Base-by-base conservation (phyloP, 2,329 filamentous ascomycete genomes). In the Ophiostoma perfectum region DNA sequence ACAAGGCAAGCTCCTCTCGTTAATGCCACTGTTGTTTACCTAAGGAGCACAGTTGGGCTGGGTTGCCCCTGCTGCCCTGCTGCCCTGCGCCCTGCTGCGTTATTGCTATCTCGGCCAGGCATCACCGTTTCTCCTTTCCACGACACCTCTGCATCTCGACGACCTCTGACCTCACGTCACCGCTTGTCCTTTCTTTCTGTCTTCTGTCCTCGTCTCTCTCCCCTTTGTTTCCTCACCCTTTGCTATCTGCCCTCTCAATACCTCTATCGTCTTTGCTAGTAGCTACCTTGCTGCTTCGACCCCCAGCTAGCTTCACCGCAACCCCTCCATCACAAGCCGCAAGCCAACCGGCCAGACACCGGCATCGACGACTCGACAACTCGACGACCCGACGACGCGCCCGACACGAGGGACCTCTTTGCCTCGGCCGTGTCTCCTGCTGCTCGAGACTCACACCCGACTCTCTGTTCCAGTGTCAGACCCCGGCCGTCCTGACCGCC, bases 101-200 rank as follows among this genome's bases (percentile, higher is more conserved):
- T 55, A 27, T 55, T 41, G 38, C 64, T 66, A 63, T 66, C 67
- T 64, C 52, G 49, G 65, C 68, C 65, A 67, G 68, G 68, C 68
- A 67, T 67, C 68, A 69, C 65, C 65, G 47, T 67, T 69, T 69
- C 55, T 60, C 55, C 55, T 60, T 60, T 60, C 55, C 27, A 60
- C 55, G 55, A 60, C 55, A 27, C 7, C 55, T 52, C 64, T 55
- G 41, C 49, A 52, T 38, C 62, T 58, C 18, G 64, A 42, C 44
- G 58, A 52, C n/a, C 45, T 58, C 55, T 47, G 42, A 11, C 49
- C 36, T 55, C 62, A 63, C 49, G 41, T 42, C 39, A 60, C 60
- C 36, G 9, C 45, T n/a, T 45, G 14, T 41, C n/a, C n/a, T 36
- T 62, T 9, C 16, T 52, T 52, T 52, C 18, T 52, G 47, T 36